These are phyloP conservation scores for Globisporangium abappressorium DNA, from an alignment of 352 stramenopile genomes.

Conservation along the genomic window DNA sequence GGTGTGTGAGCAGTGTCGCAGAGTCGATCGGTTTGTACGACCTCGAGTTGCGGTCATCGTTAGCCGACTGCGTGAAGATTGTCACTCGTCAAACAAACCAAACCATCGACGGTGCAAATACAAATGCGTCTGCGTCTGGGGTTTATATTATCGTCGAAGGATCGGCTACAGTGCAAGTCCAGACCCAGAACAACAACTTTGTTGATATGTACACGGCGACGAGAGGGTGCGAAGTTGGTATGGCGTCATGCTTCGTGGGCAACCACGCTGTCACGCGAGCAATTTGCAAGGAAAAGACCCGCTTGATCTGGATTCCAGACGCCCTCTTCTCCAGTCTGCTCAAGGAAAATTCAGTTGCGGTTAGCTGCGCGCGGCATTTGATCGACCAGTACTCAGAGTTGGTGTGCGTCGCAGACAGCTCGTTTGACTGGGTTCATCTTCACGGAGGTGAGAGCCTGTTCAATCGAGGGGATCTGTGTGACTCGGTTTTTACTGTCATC, in stretches of 20 bases:
- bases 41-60: slow-evolving; percentile 26
- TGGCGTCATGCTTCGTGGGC: slow-evolving; percentile 66
- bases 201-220: slow-evolving; percentile 50
- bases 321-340: slow-evolving; percentile 56
- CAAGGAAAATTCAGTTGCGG: slow-evolving; percentile 45
- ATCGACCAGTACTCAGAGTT: slow-evolving; percentile 70
- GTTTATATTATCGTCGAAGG: slow-evolving; percentile 68
- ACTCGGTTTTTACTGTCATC: slow-evolving; percentile 81
- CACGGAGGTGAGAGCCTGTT: slow-evolving; percentile 81
- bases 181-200: slow-evolving; percentile 33
- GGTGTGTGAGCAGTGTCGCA: slow-evolving; percentile 34
- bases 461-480: slow-evolving; percentile 66
- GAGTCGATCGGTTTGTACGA: slow-evolving; percentile 52
- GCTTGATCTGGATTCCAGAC: slow-evolving; percentile 54
- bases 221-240: slow-evolving; percentile 62
- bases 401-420: slow-evolving; percentile 70
- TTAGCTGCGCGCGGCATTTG: slow-evolving; percentile 56
- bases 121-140: slow-evolving; percentile 12
- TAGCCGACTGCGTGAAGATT: slow-evolving; percentile 32
- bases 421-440: slow-evolving; percentile 83
- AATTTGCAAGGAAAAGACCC: slow-evolving; percentile 45
- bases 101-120: slow-evolving; percentile 17
- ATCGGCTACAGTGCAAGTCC: slow-evolving; percentile 50
- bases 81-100: slow-evolving; percentile 28
- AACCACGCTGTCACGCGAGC: slow-evolving; percentile 37